Evolutionary conservation across 768 basidiomycete genomes (phyloP), one percentile per base, ranked within the genome.

Genomic region (Xanthoconium purpureum): DNA sequence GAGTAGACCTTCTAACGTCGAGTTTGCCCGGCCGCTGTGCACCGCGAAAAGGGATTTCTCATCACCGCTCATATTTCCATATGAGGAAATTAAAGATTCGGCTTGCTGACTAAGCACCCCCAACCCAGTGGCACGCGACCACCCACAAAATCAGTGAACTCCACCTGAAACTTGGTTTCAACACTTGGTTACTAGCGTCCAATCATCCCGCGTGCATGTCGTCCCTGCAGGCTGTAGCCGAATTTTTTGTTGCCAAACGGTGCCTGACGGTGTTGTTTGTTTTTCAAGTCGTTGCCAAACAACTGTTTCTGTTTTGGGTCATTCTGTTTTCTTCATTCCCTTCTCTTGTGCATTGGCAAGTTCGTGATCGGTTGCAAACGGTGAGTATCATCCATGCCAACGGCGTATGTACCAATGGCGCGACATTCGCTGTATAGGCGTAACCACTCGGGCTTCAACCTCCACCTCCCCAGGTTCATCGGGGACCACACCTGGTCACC

Each of bases 31-130:
- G 62, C 49, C 54, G 56, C 20, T 33, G 58, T 30, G 17, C 46
- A 38, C 42, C 3, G 36, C 42, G 33, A 52, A 61, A 64, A 56
- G 40, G 54, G 49, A 40, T 42, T 20, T 50, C 28, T 57, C 32
- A 6, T 18, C 37, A 18, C 40, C 20, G 42, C 13, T n/a, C 28
- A 24, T 7, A 47, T 30, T 47, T 14, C 60, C 62, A 60, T 57
- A 64, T 69, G 55, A n/a, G 60, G 66, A 38, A 57, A 58, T 45
- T 3, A 6, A 32, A 10, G 53, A 43, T 47, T 48, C 58, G 42
- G 40, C 67, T 67, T 71, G 70, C 52, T 70, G 63, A 72, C 70
- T 68, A 64, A 70, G 49, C 63, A 30, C 2, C 4, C 9, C 17
- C 17, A 7, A 47, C 33, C 30, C 18, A 33, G 29, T 37, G 61